phyloP scores from a whole-genome alignment of 106 monocot species.

The Dendrobium huoshanense region DNA sequence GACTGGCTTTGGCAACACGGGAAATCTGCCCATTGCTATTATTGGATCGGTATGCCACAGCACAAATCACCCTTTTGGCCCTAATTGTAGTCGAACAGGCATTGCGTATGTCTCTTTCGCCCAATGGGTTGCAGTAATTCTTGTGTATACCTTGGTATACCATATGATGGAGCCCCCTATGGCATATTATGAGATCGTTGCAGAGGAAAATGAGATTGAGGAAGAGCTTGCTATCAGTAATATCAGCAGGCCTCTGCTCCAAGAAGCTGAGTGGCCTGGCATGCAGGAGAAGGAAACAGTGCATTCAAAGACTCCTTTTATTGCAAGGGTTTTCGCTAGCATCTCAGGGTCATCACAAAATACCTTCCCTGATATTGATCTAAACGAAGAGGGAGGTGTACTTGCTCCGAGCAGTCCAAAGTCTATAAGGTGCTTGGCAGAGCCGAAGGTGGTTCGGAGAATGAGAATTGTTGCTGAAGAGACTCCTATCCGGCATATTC shows the following conservation, averaged over 20 bases:
- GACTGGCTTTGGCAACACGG: conserved; percentile 96
- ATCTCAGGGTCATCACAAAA: conserved; percentile 48
- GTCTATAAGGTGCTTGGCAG: conserved; percentile 78
- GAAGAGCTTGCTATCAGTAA: conserved; percentile 17
- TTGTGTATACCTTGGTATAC: conserved; percentile 84
- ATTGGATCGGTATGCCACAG: conserved; percentile 84
- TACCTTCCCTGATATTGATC: conserved; percentile 53
- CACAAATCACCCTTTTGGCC: conserved; percentile 67
- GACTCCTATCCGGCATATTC: conserved; percentile 79
- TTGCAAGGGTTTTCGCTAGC: conserved; percentile 58
- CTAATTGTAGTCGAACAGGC: conserved; percentile 46
- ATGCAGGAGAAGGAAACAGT: conserved; percentile 53
- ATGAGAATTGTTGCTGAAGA: conserved; percentile 84
- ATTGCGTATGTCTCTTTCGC: conserved; percentile 85
- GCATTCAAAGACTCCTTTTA: conserved; percentile 67
- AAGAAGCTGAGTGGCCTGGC: conserved; percentile 75
- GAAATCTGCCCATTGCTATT: conserved; percentile 85
- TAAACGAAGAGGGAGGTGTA: conserved; percentile 21
- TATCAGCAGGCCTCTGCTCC: conserved; percentile 46
- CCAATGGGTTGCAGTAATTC: conserved; percentile 94
- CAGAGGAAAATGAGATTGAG: conserved; percentile 26
- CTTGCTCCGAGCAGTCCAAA: conserved; percentile 48
- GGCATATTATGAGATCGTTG: conserved; percentile 62
- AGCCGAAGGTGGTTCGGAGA: conserved; percentile 78
- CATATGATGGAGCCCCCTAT: conserved; percentile 99